These are phyloP conservation scores for Excoecaria cochinchinensis DNA, from an alignment of 345 rosid species.

Conservation along the genomic window DNA sequence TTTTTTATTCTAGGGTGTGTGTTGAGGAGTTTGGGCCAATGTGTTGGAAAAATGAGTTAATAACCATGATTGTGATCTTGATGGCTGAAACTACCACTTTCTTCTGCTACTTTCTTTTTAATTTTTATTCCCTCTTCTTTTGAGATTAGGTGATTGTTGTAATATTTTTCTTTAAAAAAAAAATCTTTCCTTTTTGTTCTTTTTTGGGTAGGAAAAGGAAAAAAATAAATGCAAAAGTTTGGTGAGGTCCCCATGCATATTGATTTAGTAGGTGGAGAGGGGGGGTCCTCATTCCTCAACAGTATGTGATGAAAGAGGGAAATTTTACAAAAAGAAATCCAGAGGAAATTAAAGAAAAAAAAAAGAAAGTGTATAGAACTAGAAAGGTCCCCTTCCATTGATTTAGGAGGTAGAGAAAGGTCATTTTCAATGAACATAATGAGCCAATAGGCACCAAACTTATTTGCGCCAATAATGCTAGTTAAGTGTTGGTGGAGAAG, in stretches of 20 bases:
- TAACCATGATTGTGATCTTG: conserved; percentile 20
- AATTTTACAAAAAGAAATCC: background rate
- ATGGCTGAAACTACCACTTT: background rate
- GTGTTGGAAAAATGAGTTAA: conserved; percentile 9
- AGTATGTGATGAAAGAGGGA: background rate
- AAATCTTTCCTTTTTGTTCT: background rate
- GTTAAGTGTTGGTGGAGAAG: background rate
- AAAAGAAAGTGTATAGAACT: background rate
- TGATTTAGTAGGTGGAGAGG: conserved; percentile 11
- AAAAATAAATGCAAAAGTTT: background rate
- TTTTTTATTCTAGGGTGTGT: conserved; percentile 17
- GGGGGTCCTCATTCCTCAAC: background rate
- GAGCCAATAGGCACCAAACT: conserved; percentile 12
- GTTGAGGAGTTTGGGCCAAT: conserved; percentile 21
- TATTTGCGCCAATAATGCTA: conserved; percentile 10
- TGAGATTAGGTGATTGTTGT: background rate
- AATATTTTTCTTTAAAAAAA: background rate
- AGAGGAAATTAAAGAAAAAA: background rate
- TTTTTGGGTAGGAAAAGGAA: background rate
- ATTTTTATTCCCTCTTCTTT: background rate
- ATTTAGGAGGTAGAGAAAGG: conserved; percentile 19
- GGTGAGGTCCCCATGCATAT: conserved; percentile 15
- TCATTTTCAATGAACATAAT: conserved; percentile 13
- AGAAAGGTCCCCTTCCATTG: conserved; percentile 7
- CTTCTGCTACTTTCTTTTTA: background rate